Base-by-base conservation (phyloP, 148 eudicot genomes). In the Cornus suecica region DNA sequence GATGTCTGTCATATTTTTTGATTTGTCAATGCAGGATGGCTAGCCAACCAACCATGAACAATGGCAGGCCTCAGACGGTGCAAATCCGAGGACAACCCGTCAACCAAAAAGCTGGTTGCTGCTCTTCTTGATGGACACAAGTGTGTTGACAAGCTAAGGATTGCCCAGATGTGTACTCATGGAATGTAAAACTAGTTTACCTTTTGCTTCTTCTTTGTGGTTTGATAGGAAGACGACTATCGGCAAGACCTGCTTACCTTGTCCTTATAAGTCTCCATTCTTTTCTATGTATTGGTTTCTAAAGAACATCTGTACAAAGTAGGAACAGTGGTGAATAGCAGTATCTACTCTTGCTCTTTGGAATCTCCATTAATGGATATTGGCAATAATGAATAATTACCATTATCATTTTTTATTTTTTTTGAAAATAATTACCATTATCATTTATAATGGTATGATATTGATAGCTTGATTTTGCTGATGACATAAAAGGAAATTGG, bases 71-170 rank as follows among this genome's bases (percentile, higher is more conserved):
- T 18, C 87, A 91, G 15, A 89, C 91, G 6, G 93, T 91, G 67
- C 90, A 89, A 80, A 83, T 91, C 52, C 84, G 83, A 63, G 93
- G 97, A 73, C 91, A 88, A 74, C 97, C 93, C 7, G 82, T 91
- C 58, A 84, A 85, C 74, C 88, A 89, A 67, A 89, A 81, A 66
- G 67, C 86, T 63, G 90, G 93, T 45, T 91, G 97, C 84, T 91
- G 97, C 81, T 91, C 93, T 63, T 77, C 89, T 79, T 91, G 75
- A 87, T 79, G 65, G 61, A 24, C 28, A 27, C n/a, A 45, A 61
- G 10, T 22, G 10, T 22, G 20, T 58, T 22, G 54, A 2, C 2
- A 3, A 16, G 54, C 54, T 48, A 16, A 13, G 4, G n/a, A 29
- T 71, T 71, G 37, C 24, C 16, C 8, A 30, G 27, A 10, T 29